Conservation (phyloP, 2,329 filamentous ascomycete species). For the Decorospora gaudefroyi region DNA sequence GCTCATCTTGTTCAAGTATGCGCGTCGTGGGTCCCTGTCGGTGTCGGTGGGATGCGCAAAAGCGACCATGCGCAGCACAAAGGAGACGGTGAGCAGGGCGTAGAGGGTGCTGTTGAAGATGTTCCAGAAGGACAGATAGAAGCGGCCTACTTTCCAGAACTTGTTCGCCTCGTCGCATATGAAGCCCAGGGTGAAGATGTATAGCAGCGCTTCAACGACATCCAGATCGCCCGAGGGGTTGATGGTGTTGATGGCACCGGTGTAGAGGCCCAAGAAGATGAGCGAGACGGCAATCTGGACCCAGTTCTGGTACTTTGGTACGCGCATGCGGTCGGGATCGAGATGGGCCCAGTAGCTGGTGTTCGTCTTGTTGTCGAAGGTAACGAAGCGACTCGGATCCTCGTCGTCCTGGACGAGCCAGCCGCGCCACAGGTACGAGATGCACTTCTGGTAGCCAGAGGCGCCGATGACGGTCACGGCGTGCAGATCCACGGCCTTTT, state of each 20-base stretch:
- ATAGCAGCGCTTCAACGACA: constrained; percentile 78
- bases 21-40: constrained; percentile 51
- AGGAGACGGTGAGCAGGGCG: constrained; percentile 73
- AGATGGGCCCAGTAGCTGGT: constrained; percentile 79
- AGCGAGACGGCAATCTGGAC: constrained; percentile 85
- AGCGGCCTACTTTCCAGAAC: constrained; percentile 89
- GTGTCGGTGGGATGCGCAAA: constrained; percentile 62
- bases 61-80: constrained; percentile 78
- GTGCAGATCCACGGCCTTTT: constrained; percentile 91
- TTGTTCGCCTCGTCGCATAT: constrained; percentile 86
- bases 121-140: constrained; percentile 96
- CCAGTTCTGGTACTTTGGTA: constrained; percentile 88
- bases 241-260: constrained; percentile 89
- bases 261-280: constrained; percentile 83
- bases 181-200: constrained; percentile 89
- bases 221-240: constrained; percentile 85
- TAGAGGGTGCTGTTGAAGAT: constrained; percentile 90
- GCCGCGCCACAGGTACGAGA: constrained; percentile 88
- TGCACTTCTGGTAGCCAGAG: constrained; percentile 94
- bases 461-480: constrained; percentile 86
- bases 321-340: constrained; percentile 91
- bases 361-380: constrained; percentile 82
- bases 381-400: constrained; percentile 85
- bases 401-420: constrained; percentile 97
- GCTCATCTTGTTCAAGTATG: constrained; percentile 74